Conservation (phyloP, 192 early-diverging fungal species). For the Mycoemilia scoparia region DNA sequence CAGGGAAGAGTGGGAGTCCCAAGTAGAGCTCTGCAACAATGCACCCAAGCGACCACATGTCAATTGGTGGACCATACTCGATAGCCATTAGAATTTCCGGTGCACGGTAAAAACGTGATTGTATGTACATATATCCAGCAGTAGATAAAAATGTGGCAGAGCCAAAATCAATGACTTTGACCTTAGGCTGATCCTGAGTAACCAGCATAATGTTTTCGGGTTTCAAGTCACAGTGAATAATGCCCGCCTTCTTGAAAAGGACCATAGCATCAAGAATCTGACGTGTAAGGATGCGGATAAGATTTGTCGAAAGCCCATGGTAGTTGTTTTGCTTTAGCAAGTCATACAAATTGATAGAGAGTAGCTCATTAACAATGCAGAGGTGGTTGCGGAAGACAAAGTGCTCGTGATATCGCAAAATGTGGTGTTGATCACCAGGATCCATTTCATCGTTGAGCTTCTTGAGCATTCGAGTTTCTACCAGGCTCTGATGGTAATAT, state of each 20-base stretch:
- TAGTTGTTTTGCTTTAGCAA: conserved; percentile 96
- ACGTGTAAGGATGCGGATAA: conserved; percentile 78
- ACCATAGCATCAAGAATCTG: conserved; percentile 87
- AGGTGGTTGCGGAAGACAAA: conserved; percentile 89
- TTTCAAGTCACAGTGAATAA: conserved; percentile 98
- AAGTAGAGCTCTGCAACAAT: conserved; percentile 94
- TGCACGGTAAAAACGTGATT: conserved; percentile 90
- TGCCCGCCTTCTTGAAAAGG: conserved; percentile 65
- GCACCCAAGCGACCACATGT: conserved; percentile 98
- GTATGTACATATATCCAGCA: conserved; percentile 95
- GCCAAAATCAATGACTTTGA: conserved; percentile 99
- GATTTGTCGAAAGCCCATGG: conserved; percentile 80
- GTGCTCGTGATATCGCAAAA: conserved; percentile 72
- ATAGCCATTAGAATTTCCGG: conserved; percentile 91
- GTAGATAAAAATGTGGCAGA: conserved; percentile 88
- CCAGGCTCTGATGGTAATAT: conserved; percentile 93
- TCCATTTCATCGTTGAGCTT: conserved; percentile 84
- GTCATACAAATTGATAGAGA: conserved; percentile 95
- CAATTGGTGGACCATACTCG: conserved; percentile 82
- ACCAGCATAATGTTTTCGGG: conserved; percentile 90
- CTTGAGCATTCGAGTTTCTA: conserved; percentile 89
- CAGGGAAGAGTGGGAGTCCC: conserved; percentile 89
- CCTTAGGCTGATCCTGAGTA: conserved; percentile 72
- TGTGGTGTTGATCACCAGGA: conserved; percentile 68
- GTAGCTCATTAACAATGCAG: conserved; percentile 91